Evolutionary conservation across 1,284 basidiomycete species (phyloP).

Genomic region (Malassezia equina): DNA sequence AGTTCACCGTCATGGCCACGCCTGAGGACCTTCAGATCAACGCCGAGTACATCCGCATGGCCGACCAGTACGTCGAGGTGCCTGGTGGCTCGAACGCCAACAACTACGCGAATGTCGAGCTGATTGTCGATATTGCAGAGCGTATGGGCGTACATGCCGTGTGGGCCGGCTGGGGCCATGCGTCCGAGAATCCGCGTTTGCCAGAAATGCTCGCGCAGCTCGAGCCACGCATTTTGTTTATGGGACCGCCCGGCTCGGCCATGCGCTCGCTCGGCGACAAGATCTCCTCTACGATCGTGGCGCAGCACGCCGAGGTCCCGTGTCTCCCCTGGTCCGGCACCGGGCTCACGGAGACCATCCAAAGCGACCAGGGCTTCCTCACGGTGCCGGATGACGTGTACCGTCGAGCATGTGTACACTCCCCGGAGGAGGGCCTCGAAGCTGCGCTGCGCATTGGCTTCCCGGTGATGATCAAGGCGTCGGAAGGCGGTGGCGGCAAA

Average conservation of each 20-base stretch:
- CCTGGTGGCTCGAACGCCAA: constrained; percentile 98
- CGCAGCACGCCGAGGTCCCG: constrained; percentile 91
- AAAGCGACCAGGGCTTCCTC: constrained; percentile 81
- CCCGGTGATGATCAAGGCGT: constrained; percentile 99
- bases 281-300: constrained; percentile 98
- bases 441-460: constrained; percentile 82
- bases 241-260: constrained; percentile 94
- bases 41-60: constrained; percentile 99
- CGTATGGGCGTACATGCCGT: constrained; percentile 95
- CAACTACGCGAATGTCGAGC: constrained; percentile 99
- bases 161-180: constrained; percentile 99
- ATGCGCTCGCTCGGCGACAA: constrained; percentile 99
- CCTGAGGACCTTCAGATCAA: constrained; percentile 94
- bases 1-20: constrained; percentile 99
- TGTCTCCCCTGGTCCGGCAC: constrained; percentile 99
- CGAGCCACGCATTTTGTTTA: constrained; percentile 95
- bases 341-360: constrained; percentile 76
- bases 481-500: constrained; percentile 97
- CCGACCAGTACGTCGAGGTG: constrained; percentile 96
- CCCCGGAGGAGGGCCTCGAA: constrained; percentile 74
- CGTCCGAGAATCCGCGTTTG: constrained; percentile 96
- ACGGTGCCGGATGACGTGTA: constrained; percentile 88
- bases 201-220: constrained; percentile 85
- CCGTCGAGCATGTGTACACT: constrained; percentile 75
- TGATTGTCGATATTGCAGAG: constrained; percentile 96